These are phyloP conservation scores for Candida sp. DNA, from an alignment of 1,139 yeast species.

Conservation along the genomic window DNA sequence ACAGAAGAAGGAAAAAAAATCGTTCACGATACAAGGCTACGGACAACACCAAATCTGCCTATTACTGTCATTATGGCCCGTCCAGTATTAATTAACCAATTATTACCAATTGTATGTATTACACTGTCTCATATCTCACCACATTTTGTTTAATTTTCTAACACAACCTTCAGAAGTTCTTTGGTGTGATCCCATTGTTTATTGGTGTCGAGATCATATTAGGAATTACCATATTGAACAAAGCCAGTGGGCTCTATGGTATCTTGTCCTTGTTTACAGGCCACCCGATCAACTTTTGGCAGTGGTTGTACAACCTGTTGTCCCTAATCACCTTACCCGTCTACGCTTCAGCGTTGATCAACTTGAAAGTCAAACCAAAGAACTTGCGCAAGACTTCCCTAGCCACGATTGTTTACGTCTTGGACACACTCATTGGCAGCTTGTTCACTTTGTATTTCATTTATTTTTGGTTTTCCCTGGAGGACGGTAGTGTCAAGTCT, in stretches of 20 bases:
- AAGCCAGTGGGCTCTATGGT: constrained; percentile 91
- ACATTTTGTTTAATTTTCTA: background rate
- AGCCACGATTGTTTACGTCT: constrained; percentile 62
- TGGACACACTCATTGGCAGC: constrained; percentile 71
- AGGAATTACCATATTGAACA: constrained; percentile 82
- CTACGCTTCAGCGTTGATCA: constrained; percentile 63
- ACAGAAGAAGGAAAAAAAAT: background rate
- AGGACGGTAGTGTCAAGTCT: constrained; percentile 24
- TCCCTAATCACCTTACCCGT: constrained; percentile 70
- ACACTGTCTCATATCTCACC: background rate
- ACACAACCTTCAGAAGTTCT: constrained; percentile 43
- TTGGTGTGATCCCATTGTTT: constrained; percentile 73
- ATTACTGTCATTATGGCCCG: constrained; percentile 12
- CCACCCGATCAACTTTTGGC: constrained; percentile 82
- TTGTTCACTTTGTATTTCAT: constrained; percentile 78
- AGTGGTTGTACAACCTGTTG: constrained; percentile 79
- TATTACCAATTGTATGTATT: constrained; percentile 32
- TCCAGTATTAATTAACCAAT: constrained; percentile 17
- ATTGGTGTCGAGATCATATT: constrained; percentile 86
- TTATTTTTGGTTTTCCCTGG: constrained; percentile 71
- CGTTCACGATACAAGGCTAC: background rate
- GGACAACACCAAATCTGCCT: background rate
- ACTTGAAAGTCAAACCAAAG: constrained; percentile 31
- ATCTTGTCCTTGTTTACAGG: constrained; percentile 87
- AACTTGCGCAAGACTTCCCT: constrained; percentile 55